Evolutionary conservation across 2,329 filamentous ascomycete species (phyloP).

Genomic region (Monosporascus sp.): DNA sequence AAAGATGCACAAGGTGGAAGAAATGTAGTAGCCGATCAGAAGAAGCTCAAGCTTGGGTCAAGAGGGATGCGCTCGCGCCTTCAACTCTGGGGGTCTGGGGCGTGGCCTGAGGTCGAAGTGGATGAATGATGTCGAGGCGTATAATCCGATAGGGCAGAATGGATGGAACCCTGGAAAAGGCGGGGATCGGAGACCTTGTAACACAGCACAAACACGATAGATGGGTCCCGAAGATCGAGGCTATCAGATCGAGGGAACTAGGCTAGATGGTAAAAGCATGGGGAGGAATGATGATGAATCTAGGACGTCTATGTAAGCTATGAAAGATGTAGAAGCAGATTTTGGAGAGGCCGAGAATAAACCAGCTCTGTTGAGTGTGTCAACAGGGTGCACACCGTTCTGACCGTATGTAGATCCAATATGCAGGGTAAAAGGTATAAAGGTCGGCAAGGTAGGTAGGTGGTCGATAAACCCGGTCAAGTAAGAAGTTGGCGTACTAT

Average conservation of each 20-base stretch:
- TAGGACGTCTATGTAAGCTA: neutral
- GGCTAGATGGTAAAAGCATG: neutral
- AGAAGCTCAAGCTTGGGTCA: slow-evolving; percentile 4
- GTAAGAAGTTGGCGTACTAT: too few relatives aligned
- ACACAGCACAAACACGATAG: neutral
- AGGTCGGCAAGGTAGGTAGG: too few relatives aligned
- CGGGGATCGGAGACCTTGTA: neutral
- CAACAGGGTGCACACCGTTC: too few relatives aligned
- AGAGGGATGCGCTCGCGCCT: neutral
- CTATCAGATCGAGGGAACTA: neutral
- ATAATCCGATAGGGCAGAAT: neutral
- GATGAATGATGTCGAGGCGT: slow-evolving; percentile 1
- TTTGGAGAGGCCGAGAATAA: neutral
- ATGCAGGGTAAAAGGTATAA: too few relatives aligned
- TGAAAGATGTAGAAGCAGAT: neutral
- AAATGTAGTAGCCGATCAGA: neutral
- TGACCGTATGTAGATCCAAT: too few relatives aligned
- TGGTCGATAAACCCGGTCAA: too few relatives aligned
- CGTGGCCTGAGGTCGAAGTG: neutral
- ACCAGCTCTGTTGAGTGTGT: neutral
- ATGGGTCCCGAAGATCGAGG: neutral
- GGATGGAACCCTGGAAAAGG: neutral
- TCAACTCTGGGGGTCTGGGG: too few relatives aligned
- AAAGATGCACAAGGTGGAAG: slow-evolving; percentile 21
- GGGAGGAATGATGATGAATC: neutral